Base-by-base conservation (phyloP, 1,284 basidiomycete species). In the Ustilago shanxiensis region DNA sequence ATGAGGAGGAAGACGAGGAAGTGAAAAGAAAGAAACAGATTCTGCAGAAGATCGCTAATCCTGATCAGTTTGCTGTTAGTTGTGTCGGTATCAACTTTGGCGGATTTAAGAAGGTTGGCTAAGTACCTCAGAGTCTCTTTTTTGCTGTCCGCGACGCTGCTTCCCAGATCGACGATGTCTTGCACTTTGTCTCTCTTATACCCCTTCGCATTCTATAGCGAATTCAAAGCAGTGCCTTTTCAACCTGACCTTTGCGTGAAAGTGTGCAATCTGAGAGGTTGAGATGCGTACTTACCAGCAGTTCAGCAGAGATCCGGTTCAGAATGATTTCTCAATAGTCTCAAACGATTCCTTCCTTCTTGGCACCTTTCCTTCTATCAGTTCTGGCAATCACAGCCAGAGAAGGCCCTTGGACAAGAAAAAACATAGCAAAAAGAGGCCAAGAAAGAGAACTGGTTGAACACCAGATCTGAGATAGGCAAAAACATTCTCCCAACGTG, bases 71-170 rank as follows among this genome's bases (percentile, higher is more conserved):
- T 28, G 35, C 82, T 4, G 59, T 83, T 29, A 78, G 74, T 39
- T 84, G 83, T 60, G 77, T 84, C 9, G 83, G 83, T 26, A 70
- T 80, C 57, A 79, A 82, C 60, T 78, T 81, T 57, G 76, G 81
- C 8, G 83, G 83, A 35, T 81, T 72, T 63, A 77, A 77, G 51
- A 75, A 77, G 55, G 77, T 77, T 39, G 74, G 71, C 28, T 79
- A 60, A 52, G 31, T 22, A 47, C 4, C 26, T 2, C 47, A 29
- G n/a, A n/a, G n/a, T n/a, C n/a, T 13, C 6, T 5, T 10, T 28
- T 16, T 3, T 4, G 10, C 22, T 24, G 20, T 18, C 24, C 14
- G 7, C 14, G 18, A 16, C 37, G 5, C 41, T 44, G 41, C 13
- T 37, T 37, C 35, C 20, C 41, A 44, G 41, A 20, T 8, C n/a